Conservation (phyloP, 208 protist genomes). For the Entamoeba invadens region DNA sequence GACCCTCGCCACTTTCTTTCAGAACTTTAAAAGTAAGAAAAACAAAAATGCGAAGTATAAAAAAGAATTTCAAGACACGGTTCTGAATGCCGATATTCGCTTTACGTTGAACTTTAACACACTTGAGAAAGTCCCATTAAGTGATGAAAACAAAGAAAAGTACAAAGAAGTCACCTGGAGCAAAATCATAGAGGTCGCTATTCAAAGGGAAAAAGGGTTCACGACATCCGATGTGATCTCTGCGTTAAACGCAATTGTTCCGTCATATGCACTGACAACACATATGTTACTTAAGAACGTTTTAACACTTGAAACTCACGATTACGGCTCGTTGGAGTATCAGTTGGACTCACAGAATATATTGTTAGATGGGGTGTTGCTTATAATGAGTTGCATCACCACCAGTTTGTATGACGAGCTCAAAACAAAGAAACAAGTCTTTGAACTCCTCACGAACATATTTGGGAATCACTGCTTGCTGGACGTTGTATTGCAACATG, state of each 20-base stretch:
- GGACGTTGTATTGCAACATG: background rate
- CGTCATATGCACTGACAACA: background rate
- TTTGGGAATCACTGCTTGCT: background rate
- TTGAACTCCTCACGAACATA: background rate
- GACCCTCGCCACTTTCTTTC: background rate
- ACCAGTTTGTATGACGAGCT: background rate
- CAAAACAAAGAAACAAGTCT: background rate
- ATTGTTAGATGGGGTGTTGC: background rate
- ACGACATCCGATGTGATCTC: background rate
- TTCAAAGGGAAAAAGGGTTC: background rate
- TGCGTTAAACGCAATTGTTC: background rate
- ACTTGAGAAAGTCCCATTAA: too few relatives aligned
- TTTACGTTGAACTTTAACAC: background rate
- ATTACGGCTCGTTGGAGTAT: background rate
- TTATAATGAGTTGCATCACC: background rate
- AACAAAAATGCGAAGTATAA: background rate
- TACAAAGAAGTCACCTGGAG: background rate
- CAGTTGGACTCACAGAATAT: background rate
- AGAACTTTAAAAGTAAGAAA: background rate
- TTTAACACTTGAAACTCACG: background rate
- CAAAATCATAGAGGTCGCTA: background rate
- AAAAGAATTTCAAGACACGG: background rate
- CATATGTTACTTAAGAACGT: background rate
- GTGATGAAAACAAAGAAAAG: background rate
- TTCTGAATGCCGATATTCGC: background rate